A percentile compares a stretch with the other conserved stretches of the same genome.
Evolutionary conservation across 2,329 filamentous ascomycete species (phyloP).

Genomic region (Calonectria hawksworthii): DNA sequence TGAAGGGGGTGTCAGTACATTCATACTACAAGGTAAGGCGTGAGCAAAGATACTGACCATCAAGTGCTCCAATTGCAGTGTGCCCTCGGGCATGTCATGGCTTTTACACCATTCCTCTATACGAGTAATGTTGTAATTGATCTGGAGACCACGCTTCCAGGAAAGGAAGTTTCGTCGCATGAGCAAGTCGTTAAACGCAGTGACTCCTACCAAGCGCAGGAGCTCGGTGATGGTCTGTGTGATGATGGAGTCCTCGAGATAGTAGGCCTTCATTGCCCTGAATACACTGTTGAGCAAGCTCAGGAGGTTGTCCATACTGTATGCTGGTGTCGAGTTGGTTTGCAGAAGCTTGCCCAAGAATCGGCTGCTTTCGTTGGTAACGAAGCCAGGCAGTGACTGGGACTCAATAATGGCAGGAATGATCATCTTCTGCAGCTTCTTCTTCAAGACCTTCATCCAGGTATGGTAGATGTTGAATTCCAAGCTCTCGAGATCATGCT

Average conservation of each 20-base stretch:
- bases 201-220: conserved; percentile 92
- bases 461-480: conserved; percentile 99
- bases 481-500: conserved; percentile 97
- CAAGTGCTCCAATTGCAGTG: conserved; percentile 95
- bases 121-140: conserved; percentile 99
- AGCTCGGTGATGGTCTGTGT: conserved; percentile 96
- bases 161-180: conserved; percentile 99
- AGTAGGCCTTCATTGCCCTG: conserved; percentile 99
- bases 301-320: conserved; percentile 99
- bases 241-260: conserved; percentile 95
- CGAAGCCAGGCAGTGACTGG: conserved; percentile 96
- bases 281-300: conserved; percentile 97
- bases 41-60: conserved; percentile 74
- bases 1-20: conserved; percentile 54
- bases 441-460: conserved; percentile 99
- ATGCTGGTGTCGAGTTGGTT: conserved; percentile 91
- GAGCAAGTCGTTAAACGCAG: conserved; percentile 96
- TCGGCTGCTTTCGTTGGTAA: conserved; percentile 97
- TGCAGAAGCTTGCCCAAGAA: conserved; percentile 98
- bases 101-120: conserved; percentile 99
- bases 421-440: conserved; percentile 99
- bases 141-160: conserved; percentile 98
- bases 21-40: neutral
- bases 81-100: conserved; percentile 99
- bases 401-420: conserved; percentile 99